These are phyloP conservation scores for Colletotrichum sojae DNA, from an alignment of 2,329 filamentous ascomycete genomes.

Conservation along the genomic window DNA sequence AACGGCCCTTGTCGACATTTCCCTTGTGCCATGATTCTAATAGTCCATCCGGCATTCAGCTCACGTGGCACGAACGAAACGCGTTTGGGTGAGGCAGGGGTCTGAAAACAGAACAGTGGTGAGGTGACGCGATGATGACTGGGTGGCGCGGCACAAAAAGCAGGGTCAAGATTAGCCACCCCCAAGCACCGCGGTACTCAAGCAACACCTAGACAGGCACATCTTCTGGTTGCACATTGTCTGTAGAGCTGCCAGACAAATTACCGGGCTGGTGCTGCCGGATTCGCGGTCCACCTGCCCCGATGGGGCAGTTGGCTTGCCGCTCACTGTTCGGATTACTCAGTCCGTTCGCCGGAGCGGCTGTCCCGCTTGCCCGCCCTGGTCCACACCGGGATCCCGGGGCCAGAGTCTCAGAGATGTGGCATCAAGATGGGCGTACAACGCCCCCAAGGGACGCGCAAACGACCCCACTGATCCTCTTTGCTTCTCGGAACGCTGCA, in stretches of 20 bases:
- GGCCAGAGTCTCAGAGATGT: neutral
- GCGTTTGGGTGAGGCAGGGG: neutral
- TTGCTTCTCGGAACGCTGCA: conserved; percentile 32
- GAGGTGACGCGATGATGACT: conserved; percentile 34
- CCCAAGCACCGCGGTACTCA: neutral
- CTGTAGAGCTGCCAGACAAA: conserved; percentile 14
- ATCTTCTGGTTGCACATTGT: neutral
- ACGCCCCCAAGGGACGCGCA: conserved; percentile 10
- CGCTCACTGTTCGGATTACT: conserved; percentile 21
- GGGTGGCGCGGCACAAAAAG: conserved; percentile 23
- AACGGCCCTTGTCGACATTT: neutral
- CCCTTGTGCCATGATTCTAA: neutral
- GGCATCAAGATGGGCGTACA: neutral
- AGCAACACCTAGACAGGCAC: too few relatives aligned
- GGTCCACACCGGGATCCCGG: conserved; percentile 8
- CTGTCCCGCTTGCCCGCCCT: neutral
- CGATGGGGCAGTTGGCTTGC: conserved; percentile 16
- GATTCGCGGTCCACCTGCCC: conserved; percentile 14
- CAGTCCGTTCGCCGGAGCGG: conserved; percentile 12
- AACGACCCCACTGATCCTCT: conserved; percentile 28
- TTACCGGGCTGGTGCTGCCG: conserved; percentile 5
- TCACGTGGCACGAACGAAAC: conserved; percentile 12
- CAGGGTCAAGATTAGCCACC: conserved; percentile 4
- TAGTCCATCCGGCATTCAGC: neutral
- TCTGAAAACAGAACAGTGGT: neutral